A percentile compares a stretch with the other conserved stretches of the same genome.
Conservation (phyloP, 2,329 filamentous ascomycete species). For the Sclerotinia subarctica region DNA sequence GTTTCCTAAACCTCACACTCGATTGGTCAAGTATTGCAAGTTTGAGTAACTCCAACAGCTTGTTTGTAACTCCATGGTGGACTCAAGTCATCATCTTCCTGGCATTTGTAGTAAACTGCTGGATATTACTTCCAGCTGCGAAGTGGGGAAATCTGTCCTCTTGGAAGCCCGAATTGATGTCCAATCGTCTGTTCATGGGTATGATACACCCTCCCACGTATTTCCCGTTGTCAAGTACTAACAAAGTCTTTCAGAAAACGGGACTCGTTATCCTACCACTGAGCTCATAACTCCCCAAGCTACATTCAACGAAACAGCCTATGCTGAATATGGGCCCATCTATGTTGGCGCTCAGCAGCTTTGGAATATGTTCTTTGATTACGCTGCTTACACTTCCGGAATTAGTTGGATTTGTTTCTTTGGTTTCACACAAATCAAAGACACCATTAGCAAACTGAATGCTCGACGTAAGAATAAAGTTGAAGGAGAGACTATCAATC, state of each 20-base stretch:
- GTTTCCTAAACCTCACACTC: constrained; percentile 56
- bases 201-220: constrained; percentile 26
- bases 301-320: constrained; percentile 42
- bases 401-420: constrained; percentile 58
- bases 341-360: constrained; percentile 56
- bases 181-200: constrained; percentile 51
- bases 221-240: background rate
- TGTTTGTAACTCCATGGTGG: constrained; percentile 57
- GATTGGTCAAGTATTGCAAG: constrained; percentile 61
- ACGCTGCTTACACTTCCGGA: constrained; percentile 56
- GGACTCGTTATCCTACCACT: constrained; percentile 40
- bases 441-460: constrained; percentile 45
- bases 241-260: constrained; percentile 29
- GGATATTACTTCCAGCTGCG: constrained; percentile 56
- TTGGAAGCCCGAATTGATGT: constrained; percentile 55
- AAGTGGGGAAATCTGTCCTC: constrained; percentile 55
- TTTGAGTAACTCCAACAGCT: constrained; percentile 41
- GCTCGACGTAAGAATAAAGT: constrained; percentile 39
- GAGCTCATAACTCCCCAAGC: constrained; percentile 39
- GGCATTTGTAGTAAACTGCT: constrained; percentile 55
- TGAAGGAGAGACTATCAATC: constrained; percentile 43
- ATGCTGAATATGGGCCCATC: constrained; percentile 50
- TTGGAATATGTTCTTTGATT: constrained; percentile 60
- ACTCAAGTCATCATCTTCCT: constrained; percentile 55
- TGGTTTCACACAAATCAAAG: constrained; percentile 48